Base-by-base conservation (phyloP, 2,329 filamentous ascomycete genomes). In the Arthrobotrys sphaeroides region DNA sequence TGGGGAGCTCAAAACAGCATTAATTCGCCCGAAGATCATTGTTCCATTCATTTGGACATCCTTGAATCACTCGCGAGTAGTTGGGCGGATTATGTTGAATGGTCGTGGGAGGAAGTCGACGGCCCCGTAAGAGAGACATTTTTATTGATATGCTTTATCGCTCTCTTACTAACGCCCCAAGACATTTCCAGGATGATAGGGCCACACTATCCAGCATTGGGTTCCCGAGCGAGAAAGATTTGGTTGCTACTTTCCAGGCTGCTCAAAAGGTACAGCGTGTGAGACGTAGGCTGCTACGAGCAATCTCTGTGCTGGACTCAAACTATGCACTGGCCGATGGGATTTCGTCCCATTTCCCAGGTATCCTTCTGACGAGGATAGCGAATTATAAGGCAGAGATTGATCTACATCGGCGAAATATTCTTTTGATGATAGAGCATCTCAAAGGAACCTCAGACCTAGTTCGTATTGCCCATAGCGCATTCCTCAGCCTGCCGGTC, bases 41-140 rank as follows among this genome's bases (percentile, higher is more conserved):
- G 67, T 12, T 40, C 53, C 2, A 22, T 70, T 18, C 67, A 70
- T 47, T 16, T 70, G 26, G 67, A 70, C 38, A 57, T 70, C 5
- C 47, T 70, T 10, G 67, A 70, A 22, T 55, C 57, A 7, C 36
- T 64, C 6, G 33, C 67, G 20, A 57, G 67, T 7, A 57, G 57
- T 16, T 70, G 67, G 67, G 67, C 36, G 6, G 67, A 70, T 13
- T 70, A 70, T 16, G 61, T 70, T 10, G 57, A 70, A 47, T 64
- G 38, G 36, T 62, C 57, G 0, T 70, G 67, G 67, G 36, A 22
- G 3, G 36, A 70, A 16, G 57, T 62, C 40, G 67, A 64, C 18
- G 40, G 42, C 24, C 26, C 43, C 16, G 67, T 70, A 70, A 47
- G 0, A 45, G 24, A 33, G n/a, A n/a, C n/a, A n/a, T n/a, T n/a